phyloP scores from a whole-genome alignment of 768 basidiomycete genomes.

The Leccinum longicurvipes region DNA sequence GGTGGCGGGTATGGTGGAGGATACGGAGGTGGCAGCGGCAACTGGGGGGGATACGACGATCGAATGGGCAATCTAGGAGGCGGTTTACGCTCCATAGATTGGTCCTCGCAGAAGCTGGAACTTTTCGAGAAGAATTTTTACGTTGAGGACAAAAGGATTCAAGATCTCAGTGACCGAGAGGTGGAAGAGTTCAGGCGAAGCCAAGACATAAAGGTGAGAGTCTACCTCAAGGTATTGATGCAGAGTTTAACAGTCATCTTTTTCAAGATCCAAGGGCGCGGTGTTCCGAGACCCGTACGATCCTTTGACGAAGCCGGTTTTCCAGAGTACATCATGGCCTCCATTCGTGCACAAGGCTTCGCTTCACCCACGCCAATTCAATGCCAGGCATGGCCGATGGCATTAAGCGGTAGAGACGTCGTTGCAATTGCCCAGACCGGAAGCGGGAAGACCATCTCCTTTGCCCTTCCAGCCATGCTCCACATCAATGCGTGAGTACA shows the following conservation, averaged over 20 bases:
- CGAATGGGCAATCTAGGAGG: constrained; percentile 81
- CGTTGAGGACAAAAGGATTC: constrained; percentile 82
- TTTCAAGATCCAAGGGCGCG: constrained; percentile 76
- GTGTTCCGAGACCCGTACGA: constrained; percentile 85
- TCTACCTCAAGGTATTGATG: background rate
- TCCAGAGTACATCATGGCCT: constrained; percentile 92
- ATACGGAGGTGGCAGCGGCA: constrained; percentile 29
- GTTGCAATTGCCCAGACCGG: constrained; percentile 98
- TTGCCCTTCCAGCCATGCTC: constrained; percentile 98
- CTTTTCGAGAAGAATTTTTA: constrained; percentile 99
- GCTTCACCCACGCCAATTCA: constrained; percentile 90
- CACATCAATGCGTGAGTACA: constrained; percentile 94
- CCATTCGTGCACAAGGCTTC: constrained; percentile 95
- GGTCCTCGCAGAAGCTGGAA: constrained; percentile 67
- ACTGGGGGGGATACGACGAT: constrained; percentile 46
- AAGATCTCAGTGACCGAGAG: constrained; percentile 75
- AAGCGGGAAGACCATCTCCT: constrained; percentile 97
- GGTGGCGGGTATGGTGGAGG: constrained; percentile 28
- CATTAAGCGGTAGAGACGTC: constrained; percentile 87
- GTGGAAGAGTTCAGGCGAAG: constrained; percentile 78
- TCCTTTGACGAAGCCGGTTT: constrained; percentile 94
- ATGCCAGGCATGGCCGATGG: constrained; percentile 99
- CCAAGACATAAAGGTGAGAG: constrained; percentile 83
- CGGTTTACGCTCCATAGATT: constrained; percentile 81
- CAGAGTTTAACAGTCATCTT: background rate